Evolutionary conservation across 78 protist species (phyloP), one percentile per base, ranked within the genome.

Genomic region (Ministeria vibrans): DNA sequence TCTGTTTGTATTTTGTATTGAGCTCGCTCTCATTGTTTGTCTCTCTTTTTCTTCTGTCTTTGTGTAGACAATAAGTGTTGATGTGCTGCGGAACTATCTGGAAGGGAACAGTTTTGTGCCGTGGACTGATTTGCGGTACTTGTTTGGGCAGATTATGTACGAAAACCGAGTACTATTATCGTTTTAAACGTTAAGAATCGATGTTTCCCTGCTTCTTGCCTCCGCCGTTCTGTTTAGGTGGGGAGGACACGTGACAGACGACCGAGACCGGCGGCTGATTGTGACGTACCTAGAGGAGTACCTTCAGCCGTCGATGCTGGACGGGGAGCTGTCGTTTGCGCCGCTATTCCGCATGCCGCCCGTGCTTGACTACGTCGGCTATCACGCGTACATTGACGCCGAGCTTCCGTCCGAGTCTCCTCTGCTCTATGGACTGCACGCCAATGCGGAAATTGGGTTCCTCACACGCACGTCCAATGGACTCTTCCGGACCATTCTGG

Each of bases 181-280:
- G n/a, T n/a, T n/a, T n/a, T n/a, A n/a, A n/a, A n/a, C n/a, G n/a
- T n/a, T n/a, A n/a, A n/a, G n/a, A n/a, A n/a, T n/a, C n/a, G n/a
- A n/a, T n/a, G n/a, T n/a, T n/a, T n/a, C n/a, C n/a, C n/a, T n/a
- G n/a, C n/a, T n/a, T n/a, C n/a, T n/a, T n/a, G n/a, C n/a, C n/a
- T n/a, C n/a, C n/a, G n/a, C n/a, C n/a, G n/a, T n/a, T n/a, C n/a
- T n/a, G n/a, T n/a, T n/a, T n/a, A n/a, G n/a, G n/a, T n/a, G n/a
- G n/a, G n/a, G 97, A 20, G 97, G 97, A 0, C 97, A 94, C 87
- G 88, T 94, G 39, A 83, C 94, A 28, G 94, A 94, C 82, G 81
- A 86, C 77, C 83, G 87, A 79, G 97, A 94, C 51, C 88, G 97
- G 4, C 83, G 84, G 36, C 86, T 89, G n/a, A 83, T 87, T 82